phyloP scores from a whole-genome alignment of 345 rosid genomes.

The Brassica cretica region DNA sequence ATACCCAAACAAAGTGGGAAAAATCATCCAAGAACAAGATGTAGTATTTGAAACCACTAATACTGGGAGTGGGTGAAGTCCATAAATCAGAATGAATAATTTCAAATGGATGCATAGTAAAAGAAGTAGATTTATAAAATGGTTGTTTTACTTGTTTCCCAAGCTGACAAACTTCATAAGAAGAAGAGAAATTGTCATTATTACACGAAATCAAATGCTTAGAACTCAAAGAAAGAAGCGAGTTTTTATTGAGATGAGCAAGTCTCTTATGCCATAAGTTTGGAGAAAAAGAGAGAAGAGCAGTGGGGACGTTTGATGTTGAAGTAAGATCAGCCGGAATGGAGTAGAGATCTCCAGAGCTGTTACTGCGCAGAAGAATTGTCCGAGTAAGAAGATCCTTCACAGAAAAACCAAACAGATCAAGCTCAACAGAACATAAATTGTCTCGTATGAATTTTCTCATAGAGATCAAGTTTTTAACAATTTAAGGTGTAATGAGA shows the following conservation, averaged over 20 bases:
- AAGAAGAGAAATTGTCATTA: background rate
- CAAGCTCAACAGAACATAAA: too few relatives aligned
- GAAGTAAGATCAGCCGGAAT: background rate
- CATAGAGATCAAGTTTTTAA: background rate
- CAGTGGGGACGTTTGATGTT: background rate
- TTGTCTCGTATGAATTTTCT: too few relatives aligned
- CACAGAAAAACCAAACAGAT: background rate
- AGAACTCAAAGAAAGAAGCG: background rate
- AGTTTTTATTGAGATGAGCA: background rate
- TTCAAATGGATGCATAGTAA: too few relatives aligned
- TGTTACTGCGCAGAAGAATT: too few relatives aligned
- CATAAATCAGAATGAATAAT: too few relatives aligned
- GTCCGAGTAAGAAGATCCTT: too few relatives aligned
- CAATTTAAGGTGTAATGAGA: background rate
- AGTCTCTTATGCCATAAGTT: background rate
- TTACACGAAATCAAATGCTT: background rate
- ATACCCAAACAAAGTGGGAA: too few relatives aligned
- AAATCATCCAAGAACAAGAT: too few relatives aligned
- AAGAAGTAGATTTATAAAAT: background rate
- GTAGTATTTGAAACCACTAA: too few relatives aligned
- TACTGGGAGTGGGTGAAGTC: too few relatives aligned
- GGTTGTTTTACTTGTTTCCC: background rate
- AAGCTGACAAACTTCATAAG: background rate
- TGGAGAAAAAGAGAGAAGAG: background rate
- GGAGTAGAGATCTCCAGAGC: background rate